Base-by-base conservation (phyloP, 768 basidiomycete genomes). In the Galerina sulciceps region DNA sequence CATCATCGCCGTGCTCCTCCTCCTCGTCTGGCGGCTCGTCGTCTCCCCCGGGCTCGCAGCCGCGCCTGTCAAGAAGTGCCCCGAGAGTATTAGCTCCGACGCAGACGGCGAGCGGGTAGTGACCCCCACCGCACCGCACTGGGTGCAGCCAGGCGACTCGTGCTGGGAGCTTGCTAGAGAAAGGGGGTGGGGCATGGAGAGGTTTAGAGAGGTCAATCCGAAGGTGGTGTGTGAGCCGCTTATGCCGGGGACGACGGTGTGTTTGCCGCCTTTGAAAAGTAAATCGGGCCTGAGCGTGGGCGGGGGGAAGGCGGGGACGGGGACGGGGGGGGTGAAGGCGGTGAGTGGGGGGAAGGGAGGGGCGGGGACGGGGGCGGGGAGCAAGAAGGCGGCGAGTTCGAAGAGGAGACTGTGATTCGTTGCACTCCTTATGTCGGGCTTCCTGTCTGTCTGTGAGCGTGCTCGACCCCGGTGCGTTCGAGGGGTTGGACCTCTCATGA, bases 11-110 rank as follows among this genome's bases (percentile, higher is more conserved):
- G 87, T 85, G 53, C 58, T 84, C 17, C 78, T 90, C 40, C 77
- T 90, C 11, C 80, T 89, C 53, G 72, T 87, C 59, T 89, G 85
- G 83, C 83, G 87, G 10, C 77, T 89, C 44, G 74, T 85, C 14
- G 62, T 83, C 36, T 76, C 75, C 6, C 80, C 80, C 1, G 70
- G 71, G 5, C 74, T 85, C 44, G 62, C 66, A 46, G 56, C 67
- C 46, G 57, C 65, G 9, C 57, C 74, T 1, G 62, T 72, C 3
- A 63, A 68, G 15, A 63, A 67, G 8, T 83, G 82, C 62, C 76
- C 79, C 1, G 64, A 70, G n/a, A 75, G 76, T 6, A 26, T 26
- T n/a, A 26, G 26, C 4, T 26, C 26, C 40, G n/a, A n/a, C n/a
- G n/a, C n/a, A n/a, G n/a, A n/a, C n/a, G n/a, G n/a, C n/a, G n/a